Evolutionary conservation across 345 rosid species (phyloP).

Genomic region (Citrus trifoliata): DNA sequence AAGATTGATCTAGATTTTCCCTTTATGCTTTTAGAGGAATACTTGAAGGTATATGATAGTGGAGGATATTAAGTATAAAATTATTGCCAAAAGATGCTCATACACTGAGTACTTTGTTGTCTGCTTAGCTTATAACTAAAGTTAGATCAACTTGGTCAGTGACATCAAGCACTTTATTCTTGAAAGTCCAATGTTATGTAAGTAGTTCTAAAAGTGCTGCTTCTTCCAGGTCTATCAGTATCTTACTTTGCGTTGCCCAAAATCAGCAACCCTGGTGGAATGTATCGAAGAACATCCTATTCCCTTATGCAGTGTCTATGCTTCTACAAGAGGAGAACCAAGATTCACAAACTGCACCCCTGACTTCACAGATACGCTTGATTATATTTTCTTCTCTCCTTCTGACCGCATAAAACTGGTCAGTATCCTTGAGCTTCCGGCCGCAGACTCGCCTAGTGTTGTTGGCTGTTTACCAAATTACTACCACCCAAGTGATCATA

Average conservation of each 20-base stretch:
- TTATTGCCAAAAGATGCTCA: neutral
- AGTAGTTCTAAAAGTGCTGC: neutral
- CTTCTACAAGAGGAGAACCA: slow-evolving; percentile 71
- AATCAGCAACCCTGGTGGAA: slow-evolving; percentile 20
- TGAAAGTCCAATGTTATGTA: neutral
- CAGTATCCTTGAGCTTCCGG: slow-evolving; percentile 66
- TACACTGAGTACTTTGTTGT: too few relatives aligned
- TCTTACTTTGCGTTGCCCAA: slow-evolving; percentile 57
- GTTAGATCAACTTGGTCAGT: neutral
- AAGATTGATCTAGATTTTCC: neutral
- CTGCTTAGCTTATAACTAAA: neutral
- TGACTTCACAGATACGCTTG: slow-evolving; percentile 71
- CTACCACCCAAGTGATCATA: slow-evolving; percentile 90
- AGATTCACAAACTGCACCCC: slow-evolving; percentile 91
- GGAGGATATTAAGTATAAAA: neutral
- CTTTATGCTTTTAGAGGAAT: neutral
- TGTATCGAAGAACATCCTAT: slow-evolving; percentile 55
- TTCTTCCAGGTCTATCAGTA: slow-evolving; percentile 72
- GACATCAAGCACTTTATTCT: neutral
- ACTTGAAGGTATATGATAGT: neutral
- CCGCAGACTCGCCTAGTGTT: slow-evolving; percentile 52
- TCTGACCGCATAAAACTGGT: slow-evolving; percentile 51
- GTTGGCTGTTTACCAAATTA: slow-evolving; percentile 70
- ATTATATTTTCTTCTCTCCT: slow-evolving; percentile 78
- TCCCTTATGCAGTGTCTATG: slow-evolving; percentile 67